Evolutionary conservation across 257 asterid genomes (phyloP).

Genomic region (Nicotiana obtusifolia): DNA sequence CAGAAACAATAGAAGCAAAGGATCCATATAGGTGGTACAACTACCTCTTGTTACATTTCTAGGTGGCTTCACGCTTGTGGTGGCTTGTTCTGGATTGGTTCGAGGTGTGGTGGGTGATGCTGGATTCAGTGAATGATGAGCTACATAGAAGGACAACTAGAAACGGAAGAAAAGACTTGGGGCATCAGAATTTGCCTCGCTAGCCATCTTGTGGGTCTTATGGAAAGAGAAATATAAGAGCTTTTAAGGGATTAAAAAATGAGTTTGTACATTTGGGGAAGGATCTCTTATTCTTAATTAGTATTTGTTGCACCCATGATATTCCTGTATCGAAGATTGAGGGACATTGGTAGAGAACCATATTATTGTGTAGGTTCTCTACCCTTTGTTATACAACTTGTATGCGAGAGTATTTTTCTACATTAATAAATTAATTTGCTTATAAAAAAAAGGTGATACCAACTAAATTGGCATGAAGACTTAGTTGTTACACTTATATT

Average conservation of each 20-base stretch:
- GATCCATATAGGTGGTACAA: not conserved
- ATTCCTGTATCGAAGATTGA: not conserved
- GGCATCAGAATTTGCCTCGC: not conserved
- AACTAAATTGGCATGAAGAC: not conserved
- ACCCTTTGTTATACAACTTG: not conserved
- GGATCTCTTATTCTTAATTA: not conserved
- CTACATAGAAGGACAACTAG: not conserved
- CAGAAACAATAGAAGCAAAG: not conserved
- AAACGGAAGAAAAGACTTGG: not conserved
- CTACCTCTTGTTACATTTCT: not conserved
- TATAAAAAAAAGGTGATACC: not conserved
- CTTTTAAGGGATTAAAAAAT: not conserved
- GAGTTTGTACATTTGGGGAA: not conserved
- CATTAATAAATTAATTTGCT: not conserved
- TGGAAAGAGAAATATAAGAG: not conserved
- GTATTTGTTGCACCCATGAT: not conserved
- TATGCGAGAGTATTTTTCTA: not conserved
- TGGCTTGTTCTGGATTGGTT: not conserved
- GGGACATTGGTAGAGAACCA: not conserved
- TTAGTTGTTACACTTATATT: not conserved
- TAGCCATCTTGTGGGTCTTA: not conserved
- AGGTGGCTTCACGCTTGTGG: not conserved
- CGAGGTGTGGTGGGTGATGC: not conserved
- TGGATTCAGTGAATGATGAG: not conserved
- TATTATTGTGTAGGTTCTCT: not conserved